Base-by-base conservation (phyloP, 345 rosid species). In the Hibiscus mutabilis region DNA sequence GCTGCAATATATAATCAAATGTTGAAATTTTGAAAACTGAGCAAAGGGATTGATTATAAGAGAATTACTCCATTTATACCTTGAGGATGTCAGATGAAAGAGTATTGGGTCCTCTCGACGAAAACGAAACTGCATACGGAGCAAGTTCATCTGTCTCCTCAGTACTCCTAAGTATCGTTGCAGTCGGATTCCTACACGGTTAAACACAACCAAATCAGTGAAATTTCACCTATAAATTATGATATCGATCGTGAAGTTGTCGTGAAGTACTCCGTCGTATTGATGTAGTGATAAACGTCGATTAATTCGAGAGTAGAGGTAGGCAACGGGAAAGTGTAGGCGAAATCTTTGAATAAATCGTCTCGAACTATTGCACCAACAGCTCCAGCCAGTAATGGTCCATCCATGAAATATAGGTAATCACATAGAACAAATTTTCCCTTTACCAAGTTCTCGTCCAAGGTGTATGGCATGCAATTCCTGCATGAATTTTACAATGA, bases 81-180 rank as follows among this genome's bases (percentile, higher is more conserved):
- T 86, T 84, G 52, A 84, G 82, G 66, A 82, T 74, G 65, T 84
- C 84, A 18, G 68, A 72, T 65, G 84, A 69, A 73, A 84, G 21
- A 27, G 25, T 18, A 78, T 84, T 82, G 12, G 92, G 89, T 14
- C 92, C 87, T 69, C 87, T 80, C 14, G 86, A 81, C 3, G 88
- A 86, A 56, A 78, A 85, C 1, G 78, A 76, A 29, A 69, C 74
- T 8, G 80, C 70, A 44, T 31, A 68, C 1, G 82, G 84, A 10
- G 80, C 76, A 1, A 37, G n/a, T 24, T 55, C 18, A 10, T 66
- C 56, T 1, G 24, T 24, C 3, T 66, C 57, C 14, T 44, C 37
- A 1, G 21, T 46, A 25, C 56, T 66, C 4, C 21, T 15, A 9
- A 46, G 4, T 6, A 24, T 46, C 0, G 57, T 18, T 71, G 66